A percentile compares a stretch with the other conserved stretches of the same genome.
Evolutionary conservation across 768 basidiomycete genomes (phyloP).

Genomic region (Mycena rosella): DNA sequence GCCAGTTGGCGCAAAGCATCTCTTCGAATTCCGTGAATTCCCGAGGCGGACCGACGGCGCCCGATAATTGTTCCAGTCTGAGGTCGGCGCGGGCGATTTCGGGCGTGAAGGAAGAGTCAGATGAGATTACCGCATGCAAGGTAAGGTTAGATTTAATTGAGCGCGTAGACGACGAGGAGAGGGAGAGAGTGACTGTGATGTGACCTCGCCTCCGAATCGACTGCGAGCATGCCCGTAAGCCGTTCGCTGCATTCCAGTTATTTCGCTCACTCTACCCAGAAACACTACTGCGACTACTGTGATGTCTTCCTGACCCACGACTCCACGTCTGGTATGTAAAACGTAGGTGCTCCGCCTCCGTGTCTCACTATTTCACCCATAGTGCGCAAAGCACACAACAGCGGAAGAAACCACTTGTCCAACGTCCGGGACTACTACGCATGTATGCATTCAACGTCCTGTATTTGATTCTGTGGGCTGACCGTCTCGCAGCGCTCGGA

Average conservation of each 20-base stretch:
- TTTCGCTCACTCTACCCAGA: conserved; percentile 56
- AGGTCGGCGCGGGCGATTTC: no score
- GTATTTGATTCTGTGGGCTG: not conserved
- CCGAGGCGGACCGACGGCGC: no score
- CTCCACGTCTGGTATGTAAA: conserved; percentile 82
- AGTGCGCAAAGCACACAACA: conserved; percentile 99
- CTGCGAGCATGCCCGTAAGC: conserved; percentile 76
- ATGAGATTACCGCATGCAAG: no score
- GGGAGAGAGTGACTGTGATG: conserved; percentile 19
- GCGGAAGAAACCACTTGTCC: conserved; percentile 94
- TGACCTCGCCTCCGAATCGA: conserved; percentile 13
- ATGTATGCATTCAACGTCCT: conserved; percentile 67
- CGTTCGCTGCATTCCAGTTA: conserved; percentile 54
- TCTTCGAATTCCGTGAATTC: no score
- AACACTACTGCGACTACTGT: conserved; percentile 96
- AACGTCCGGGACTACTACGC: conserved; percentile 99
- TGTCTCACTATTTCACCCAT: conserved; percentile 29
- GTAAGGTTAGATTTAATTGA: no score
- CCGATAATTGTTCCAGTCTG: no score
- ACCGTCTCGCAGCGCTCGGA: conserved; percentile 70
- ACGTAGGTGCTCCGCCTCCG: not conserved
- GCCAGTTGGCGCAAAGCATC: no score
- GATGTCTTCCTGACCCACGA: conserved; percentile 96
- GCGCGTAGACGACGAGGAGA: no score
- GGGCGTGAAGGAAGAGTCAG: no score